phyloP scores from a whole-genome alignment of 257 asterid genomes.

The Petunia secreta region DNA sequence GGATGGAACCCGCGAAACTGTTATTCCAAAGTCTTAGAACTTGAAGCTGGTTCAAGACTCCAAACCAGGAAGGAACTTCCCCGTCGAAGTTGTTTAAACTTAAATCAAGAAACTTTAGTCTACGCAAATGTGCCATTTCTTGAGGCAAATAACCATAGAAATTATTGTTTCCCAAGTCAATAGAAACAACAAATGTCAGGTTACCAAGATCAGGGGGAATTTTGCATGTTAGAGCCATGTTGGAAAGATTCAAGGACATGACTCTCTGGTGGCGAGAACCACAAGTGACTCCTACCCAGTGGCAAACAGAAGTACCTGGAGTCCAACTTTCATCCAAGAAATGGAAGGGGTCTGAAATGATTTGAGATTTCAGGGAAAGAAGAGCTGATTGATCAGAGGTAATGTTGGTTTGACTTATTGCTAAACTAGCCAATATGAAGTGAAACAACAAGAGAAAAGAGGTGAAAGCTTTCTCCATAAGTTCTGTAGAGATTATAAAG shows the following conservation, averaged over 20 bases:
- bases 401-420: too few relatives aligned
- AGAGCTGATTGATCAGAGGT: constrained; percentile 33
- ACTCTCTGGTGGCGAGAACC: too few relatives aligned
- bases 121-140: constrained; percentile 25
- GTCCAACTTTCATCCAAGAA: too few relatives aligned
- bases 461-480: too few relatives aligned
- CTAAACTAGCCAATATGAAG: too few relatives aligned
- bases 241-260: constrained; percentile 28
- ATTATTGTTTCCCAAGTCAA: constrained; percentile 30
- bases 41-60: not conserved
- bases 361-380: constrained; percentile 28
- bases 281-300: too few relatives aligned
- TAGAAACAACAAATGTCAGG: constrained; percentile 33
- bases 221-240: constrained; percentile 33
- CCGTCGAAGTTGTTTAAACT: constrained; percentile 29
- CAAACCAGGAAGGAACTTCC: constrained; percentile 25
- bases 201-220: constrained; percentile 37
- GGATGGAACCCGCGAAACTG: not conserved
- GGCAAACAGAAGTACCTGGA: too few relatives aligned
- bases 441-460: too few relatives aligned
- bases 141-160: constrained; percentile 33
- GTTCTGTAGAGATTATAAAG: too few relatives aligned
- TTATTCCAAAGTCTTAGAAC: not conserved
- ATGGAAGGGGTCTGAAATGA: too few relatives aligned
- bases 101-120: constrained; percentile 24